Conservation (phyloP, 306 rosid species). For the Corylus heterophylla region DNA sequence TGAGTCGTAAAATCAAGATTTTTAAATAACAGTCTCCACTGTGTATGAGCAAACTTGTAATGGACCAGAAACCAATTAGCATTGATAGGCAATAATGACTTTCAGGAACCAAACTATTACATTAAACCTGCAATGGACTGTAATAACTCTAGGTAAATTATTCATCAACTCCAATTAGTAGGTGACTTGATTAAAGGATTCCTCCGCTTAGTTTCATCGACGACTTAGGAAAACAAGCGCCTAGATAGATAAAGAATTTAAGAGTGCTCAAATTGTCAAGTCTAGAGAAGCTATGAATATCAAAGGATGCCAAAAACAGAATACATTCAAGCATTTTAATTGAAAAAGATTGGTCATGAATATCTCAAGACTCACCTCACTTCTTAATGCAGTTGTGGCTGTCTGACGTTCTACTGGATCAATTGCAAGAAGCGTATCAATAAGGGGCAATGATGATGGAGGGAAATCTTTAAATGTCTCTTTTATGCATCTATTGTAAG, state of each 20-base stretch:
- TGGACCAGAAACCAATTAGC: not conserved
- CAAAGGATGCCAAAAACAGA: constrained; percentile 12
- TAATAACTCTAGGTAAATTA: constrained; percentile 9
- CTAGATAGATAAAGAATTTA: constrained; percentile 7
- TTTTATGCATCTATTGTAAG: constrained; percentile 74
- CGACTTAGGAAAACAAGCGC: constrained; percentile 12
- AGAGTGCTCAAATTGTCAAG: not conserved
- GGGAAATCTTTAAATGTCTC: constrained; percentile 84
- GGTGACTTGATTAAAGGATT: constrained; percentile 7
- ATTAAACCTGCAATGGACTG: constrained; percentile 10
- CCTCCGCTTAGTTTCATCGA: constrained; percentile 4
- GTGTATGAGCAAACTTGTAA: not conserved
- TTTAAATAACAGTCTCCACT: not conserved
- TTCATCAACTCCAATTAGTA: constrained; percentile 6
- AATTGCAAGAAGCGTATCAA: constrained; percentile 81
- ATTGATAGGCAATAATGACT: constrained; percentile 3
- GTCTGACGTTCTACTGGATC: constrained; percentile 87
- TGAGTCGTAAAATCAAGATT: not conserved
- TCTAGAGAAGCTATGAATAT: not conserved
- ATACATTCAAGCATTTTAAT: constrained; percentile 12
- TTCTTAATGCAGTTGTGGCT: constrained; percentile 74
- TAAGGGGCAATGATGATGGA: constrained; percentile 70
- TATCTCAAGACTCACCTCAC: constrained; percentile 57
- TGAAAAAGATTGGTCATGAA: constrained; percentile 16
- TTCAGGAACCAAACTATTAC: constrained; percentile 20